Base-by-base conservation (phyloP, 1,284 basidiomycete species). In the Boletus semigastroideus region DNA sequence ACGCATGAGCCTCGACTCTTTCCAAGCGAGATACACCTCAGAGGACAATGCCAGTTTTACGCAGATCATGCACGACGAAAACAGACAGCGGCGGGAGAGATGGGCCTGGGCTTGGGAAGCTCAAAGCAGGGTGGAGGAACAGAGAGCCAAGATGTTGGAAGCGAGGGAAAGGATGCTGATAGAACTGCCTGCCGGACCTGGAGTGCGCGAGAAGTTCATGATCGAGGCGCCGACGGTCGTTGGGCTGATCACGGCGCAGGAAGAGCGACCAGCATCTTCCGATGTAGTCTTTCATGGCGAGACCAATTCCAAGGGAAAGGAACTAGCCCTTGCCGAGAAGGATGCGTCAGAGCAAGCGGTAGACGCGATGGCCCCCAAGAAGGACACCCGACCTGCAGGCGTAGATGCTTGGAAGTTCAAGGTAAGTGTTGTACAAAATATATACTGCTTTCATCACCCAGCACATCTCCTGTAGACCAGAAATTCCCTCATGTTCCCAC, bases 1-100 rank as follows among this genome's bases (percentile, higher is more conserved):
- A 3, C 65, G 75, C 46, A 71, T 94, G 59, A 83, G 78, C 41
- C 77, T 97, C 17, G 92, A 97, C 67, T 74, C 77, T 14, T 98
- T 97, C 67, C 94, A 97, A 67, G 83, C 92, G 5, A 80, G 80
- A 42, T 96, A 92, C 68, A 98, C 95, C 1, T 95, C 92, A 0
- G 93, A 97, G 68, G 94, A 98, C 69, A 98, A 98, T 68, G 86
- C 94, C 4, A 94, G 91, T 52, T 98, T 98, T 68, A 91, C 91
- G 12, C 79, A 91, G 56, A 94, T 97, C 54, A 72, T 98, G 49
- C 84, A 94, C 49, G 85, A 88, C 53, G 94, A 97, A 76, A 98
- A 98, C 67, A 72, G 75, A 66, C 76, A 78, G 62, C 80, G 93
- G 54, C 84, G 84, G 63, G 88, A 92, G 64, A 82, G 75, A 66